Conservation (phyloP, 2,329 filamentous ascomycete genomes). For the Aspergillus pseudoviridinutans region DNA sequence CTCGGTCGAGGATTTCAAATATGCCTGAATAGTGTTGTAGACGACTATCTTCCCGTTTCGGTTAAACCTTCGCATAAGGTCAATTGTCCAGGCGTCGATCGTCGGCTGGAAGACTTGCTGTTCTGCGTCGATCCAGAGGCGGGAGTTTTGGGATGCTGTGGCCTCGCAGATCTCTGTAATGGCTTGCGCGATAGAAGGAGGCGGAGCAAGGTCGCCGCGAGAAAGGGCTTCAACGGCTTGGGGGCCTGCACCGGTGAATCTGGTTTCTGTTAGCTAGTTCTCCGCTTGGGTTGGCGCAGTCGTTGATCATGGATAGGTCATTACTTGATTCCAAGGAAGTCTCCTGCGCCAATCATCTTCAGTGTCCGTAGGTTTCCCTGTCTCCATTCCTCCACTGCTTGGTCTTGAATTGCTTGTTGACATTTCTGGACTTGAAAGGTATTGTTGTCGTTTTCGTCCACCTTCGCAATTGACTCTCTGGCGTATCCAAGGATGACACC, state of each 20-base stretch:
- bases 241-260: constrained; percentile 43
- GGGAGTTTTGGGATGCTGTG: constrained; percentile 30
- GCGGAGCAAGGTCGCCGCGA: constrained; percentile 27
- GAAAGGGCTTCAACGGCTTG: constrained; percentile 35
- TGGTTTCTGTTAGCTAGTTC: constrained; percentile 11
- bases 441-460: constrained; percentile 7
- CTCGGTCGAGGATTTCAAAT: constrained; percentile 39
- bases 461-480: constrained; percentile 36
- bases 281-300: background rate
- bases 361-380: constrained; percentile 46
- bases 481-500: constrained; percentile 48
- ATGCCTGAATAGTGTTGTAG: constrained; percentile 45
- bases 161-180: constrained; percentile 36
- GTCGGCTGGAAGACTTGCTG: constrained; percentile 42
- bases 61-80: constrained; percentile 46
- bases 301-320: background rate
- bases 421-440: constrained; percentile 1
- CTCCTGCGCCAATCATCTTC: constrained; percentile 39
- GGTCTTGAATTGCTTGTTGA: constrained; percentile 13
- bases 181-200: constrained; percentile 30
- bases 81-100: constrained; percentile 45
- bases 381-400: constrained; percentile 44
- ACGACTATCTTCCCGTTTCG: constrained; percentile 29
- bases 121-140: constrained; percentile 48
- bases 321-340: constrained; percentile 45